Evolutionary conservation across 345 rosid species (phyloP).

Genomic region (Lenwebbia sp.): DNA sequence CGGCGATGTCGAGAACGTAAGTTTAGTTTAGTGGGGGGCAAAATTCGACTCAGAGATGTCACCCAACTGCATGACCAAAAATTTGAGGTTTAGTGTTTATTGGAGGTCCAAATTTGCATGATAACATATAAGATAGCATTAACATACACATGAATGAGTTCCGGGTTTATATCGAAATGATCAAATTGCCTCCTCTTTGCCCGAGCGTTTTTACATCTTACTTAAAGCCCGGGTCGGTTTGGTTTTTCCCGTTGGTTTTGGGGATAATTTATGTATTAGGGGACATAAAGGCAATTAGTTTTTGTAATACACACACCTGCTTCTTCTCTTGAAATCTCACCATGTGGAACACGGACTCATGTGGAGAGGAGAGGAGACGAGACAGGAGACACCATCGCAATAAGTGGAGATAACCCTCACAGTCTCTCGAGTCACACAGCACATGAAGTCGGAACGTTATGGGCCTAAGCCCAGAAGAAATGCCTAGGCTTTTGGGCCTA

Average conservation of each 20-base stretch:
- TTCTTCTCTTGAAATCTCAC: neutral
- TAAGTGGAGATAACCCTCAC: neutral
- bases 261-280: neutral
- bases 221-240: neutral
- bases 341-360: neutral
- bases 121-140: neutral
- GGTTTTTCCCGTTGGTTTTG: neutral
- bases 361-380: no score
- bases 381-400: no score
- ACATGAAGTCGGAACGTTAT: neutral
- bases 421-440: rapidly evolving
- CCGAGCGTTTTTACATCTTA: neutral
- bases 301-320: neutral
- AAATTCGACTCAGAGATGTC: neutral
- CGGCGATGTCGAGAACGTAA: neutral
- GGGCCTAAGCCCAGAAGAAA: neutral
- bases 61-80: neutral
- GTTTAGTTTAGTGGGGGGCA: neutral
- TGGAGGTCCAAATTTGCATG: neutral
- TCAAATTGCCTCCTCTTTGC: neutral
- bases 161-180: neutral
- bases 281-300: neutral
- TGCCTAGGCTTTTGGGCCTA: neutral
- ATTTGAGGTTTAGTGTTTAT: neutral
- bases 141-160: neutral